A percentile compares a stretch with the other conserved stretches of the same genome.
Evolutionary conservation across 2,329 filamentous ascomycete genomes (phyloP).

Genomic region (Ophiostoma ips): DNA sequence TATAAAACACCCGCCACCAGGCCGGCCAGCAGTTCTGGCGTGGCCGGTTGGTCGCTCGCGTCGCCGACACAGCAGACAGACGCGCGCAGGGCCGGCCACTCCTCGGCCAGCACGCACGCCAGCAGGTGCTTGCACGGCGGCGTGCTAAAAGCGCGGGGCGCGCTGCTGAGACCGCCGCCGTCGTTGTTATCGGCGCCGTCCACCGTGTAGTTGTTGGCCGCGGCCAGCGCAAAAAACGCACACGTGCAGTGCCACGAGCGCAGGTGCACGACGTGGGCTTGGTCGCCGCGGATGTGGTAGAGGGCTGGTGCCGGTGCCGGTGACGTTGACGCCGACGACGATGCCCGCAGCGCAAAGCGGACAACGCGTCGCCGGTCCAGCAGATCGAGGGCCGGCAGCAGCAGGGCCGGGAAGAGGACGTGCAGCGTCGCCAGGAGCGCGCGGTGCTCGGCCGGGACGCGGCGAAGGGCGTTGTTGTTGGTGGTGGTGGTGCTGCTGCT

Average conservation of each 20-base stretch:
- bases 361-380: conserved; percentile 65
- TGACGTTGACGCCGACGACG: conserved; percentile 5
- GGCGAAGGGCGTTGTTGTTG: conserved; percentile 22
- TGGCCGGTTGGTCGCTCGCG: conserved; percentile 15
- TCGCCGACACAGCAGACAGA: conserved; percentile 41
- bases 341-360: conserved; percentile 27
- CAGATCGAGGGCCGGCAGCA: conserved; percentile 77
- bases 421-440: conserved; percentile 66
- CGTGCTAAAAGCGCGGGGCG: conserved; percentile 17
- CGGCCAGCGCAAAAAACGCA: conserved; percentile 61
- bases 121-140: conserved; percentile 75
- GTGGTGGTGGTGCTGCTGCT: too few species aligned
- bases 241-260: conserved; percentile 80
- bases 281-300: conserved; percentile 15
- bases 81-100: conserved; percentile 42
- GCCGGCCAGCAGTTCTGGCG: conserved; percentile 54
- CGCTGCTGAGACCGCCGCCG: neutral
- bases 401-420: conserved; percentile 65
- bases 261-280: conserved; percentile 57
- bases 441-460: conserved; percentile 26
- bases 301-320: neutral
- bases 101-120: conserved; percentile 62
- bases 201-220: conserved; percentile 1
- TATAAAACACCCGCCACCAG: conserved; percentile 34
- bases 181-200: conserved; percentile 5